A percentile compares a stretch with the other conserved stretches of the same genome.
These are phyloP conservation scores for Quercus variabilis DNA, from an alignment of 306 rosid species.

Conservation along the genomic window DNA sequence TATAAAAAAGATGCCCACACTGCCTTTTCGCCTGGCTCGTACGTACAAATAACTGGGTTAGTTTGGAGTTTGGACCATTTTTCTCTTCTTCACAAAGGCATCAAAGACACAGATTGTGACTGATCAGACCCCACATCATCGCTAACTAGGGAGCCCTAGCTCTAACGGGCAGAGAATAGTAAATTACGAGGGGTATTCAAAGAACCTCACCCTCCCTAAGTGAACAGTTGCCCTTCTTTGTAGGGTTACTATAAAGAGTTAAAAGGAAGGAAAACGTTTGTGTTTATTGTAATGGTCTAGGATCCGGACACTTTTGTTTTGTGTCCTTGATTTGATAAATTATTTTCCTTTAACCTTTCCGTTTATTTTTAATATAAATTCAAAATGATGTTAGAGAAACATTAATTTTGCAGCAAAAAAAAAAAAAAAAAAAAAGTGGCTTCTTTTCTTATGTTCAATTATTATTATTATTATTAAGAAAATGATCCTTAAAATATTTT, in stretches of 20 bases:
- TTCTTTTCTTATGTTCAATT: too few relatives aligned
- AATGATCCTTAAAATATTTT: too few relatives aligned
- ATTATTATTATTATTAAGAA: too few relatives aligned
- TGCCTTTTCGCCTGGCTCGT: slow-evolving; percentile 19
- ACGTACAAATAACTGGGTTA: slow-evolving; percentile 8
- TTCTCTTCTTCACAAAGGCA: background rate
- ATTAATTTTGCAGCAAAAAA: too few relatives aligned
- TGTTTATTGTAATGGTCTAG: too few relatives aligned
- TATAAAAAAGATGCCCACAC: slow-evolving; percentile 15
- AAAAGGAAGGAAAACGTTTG: too few relatives aligned
- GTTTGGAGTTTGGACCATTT: background rate
- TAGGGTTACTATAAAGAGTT: background rate
- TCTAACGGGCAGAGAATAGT: background rate
- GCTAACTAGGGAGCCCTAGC: background rate
- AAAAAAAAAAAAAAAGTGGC: too few relatives aligned
- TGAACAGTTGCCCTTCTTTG: background rate
- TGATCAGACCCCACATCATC: background rate
- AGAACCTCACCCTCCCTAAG: background rate
- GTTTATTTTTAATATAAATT: too few relatives aligned
- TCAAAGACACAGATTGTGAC: background rate
- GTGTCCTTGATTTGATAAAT: too few relatives aligned
- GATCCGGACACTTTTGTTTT: too few relatives aligned
- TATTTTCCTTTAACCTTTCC: too few relatives aligned
- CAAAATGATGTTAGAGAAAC: too few relatives aligned
- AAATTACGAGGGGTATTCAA: background rate